Conservation (phyloP, 441 rosid genomes). For the Geranium incanum region DNA sequence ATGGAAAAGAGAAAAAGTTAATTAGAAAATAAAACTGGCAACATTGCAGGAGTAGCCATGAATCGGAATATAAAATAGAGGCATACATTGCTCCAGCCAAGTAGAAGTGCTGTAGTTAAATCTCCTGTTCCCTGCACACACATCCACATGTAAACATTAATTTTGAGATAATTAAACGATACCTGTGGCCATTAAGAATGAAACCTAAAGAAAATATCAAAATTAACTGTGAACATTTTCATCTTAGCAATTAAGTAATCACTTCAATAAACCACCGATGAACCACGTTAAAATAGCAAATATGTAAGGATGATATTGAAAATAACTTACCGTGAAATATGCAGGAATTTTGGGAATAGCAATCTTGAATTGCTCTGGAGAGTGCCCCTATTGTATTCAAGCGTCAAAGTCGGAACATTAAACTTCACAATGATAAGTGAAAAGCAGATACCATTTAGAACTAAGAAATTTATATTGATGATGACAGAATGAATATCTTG, state of each 20-base stretch:
- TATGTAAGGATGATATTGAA: slow-evolving; percentile 8
- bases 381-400: slow-evolving; percentile 42
- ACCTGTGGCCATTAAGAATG: neutral
- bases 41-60: neutral
- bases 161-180: slow-evolving; percentile 5
- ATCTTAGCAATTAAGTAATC: neutral
- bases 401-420: slow-evolving; percentile 12
- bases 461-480: neutral
- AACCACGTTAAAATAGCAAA: neutral
- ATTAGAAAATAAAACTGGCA: slow-evolving; percentile 8
- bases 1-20: slow-evolving; percentile 14
- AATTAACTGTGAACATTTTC: neutral
- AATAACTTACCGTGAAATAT: slow-evolving; percentile 75
- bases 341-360: slow-evolving; percentile 79
- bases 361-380: slow-evolving; percentile 90
- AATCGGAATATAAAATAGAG: slow-evolving; percentile 8
- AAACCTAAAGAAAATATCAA: neutral
- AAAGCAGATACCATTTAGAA: neutral
- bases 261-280: neutral
- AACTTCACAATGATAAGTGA: slow-evolving; percentile 11
- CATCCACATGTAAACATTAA: slow-evolving; percentile 8
- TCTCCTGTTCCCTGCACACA: slow-evolving; percentile 89
- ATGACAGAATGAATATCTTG: neutral
- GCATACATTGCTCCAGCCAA: slow-evolving; percentile 96
- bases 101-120: slow-evolving; percentile 90